Evolutionary conservation across 2,329 filamentous ascomycete species (phyloP).

Genomic region (Reticulascus tulasneorum): DNA sequence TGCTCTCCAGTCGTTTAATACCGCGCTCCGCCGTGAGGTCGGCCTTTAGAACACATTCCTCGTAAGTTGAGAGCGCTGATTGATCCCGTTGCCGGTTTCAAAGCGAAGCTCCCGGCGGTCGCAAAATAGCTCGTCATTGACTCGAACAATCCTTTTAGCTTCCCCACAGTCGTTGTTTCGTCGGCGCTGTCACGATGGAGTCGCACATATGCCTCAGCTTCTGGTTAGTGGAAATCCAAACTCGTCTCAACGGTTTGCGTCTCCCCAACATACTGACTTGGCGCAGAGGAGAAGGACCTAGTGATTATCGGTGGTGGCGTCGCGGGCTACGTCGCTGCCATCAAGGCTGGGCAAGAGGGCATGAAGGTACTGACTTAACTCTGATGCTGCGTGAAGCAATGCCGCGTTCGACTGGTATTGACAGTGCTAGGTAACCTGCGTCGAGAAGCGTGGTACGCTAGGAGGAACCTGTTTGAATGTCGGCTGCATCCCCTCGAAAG

Average conservation of each 20-base stretch:
- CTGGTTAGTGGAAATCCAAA: constrained; percentile 39
- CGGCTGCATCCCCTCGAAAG: constrained; percentile 98
- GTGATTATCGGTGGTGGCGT: constrained; percentile 98
- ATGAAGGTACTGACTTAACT: constrained; percentile 66
- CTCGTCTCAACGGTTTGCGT: constrained; percentile 25
- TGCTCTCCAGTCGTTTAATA: constrained; percentile 61
- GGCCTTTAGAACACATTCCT: constrained; percentile 46
- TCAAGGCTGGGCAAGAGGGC: constrained; percentile 97
- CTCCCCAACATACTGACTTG: constrained; percentile 28
- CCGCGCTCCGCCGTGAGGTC: constrained; percentile 54
- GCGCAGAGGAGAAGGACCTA: constrained; percentile 84
- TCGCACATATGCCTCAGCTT: constrained; percentile 55
- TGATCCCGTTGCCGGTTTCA: constrained; percentile 5
- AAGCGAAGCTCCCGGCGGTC: constrained; percentile 1
- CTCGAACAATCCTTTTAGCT: constrained; percentile 27
- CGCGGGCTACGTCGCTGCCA: constrained; percentile 96
- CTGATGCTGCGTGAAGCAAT: not conserved
- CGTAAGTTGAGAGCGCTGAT: constrained; percentile 36
- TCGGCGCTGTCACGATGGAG: constrained; percentile 46
- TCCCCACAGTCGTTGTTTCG: constrained; percentile 45
- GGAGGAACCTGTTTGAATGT: constrained; percentile 98
- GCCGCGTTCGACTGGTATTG: not conserved
- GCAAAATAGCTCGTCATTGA: constrained; percentile 17
- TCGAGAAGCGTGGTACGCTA: constrained; percentile 94
- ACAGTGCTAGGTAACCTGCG: constrained; percentile 73